A percentile compares a stretch with the other conserved stretches of the same genome.
Evolutionary conservation across 768 basidiomycete species (phyloP).

Genomic region (Tulasnella sp.): DNA sequence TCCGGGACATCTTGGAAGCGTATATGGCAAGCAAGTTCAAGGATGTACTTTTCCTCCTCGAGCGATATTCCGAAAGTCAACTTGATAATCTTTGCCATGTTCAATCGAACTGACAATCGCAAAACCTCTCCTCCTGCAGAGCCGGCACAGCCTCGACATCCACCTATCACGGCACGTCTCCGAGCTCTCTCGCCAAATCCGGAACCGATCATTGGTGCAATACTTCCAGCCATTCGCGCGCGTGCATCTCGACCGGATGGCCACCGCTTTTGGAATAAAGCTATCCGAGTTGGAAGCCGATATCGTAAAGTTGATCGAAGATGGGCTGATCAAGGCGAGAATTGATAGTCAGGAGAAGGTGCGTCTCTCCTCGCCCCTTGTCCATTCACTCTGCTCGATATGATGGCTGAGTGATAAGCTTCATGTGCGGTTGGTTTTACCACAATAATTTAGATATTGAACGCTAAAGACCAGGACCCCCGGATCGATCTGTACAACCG

Average conservation of each 20-base stretch:
- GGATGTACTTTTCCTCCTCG: constrained; percentile 61
- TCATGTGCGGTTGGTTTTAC: not conserved
- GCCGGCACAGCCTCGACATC: constrained; percentile 65
- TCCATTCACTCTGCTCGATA: too few relatives aligned
- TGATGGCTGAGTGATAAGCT: constrained; percentile 10
- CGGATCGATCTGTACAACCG: constrained; percentile 64
- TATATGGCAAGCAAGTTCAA: constrained; percentile 86
- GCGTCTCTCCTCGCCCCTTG: too few relatives aligned
- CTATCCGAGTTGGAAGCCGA: constrained; percentile 58
- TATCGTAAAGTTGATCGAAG: constrained; percentile 67
- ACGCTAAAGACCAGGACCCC: constrained; percentile 68
- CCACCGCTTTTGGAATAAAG: constrained; percentile 72
- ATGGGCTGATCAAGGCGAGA: constrained; percentile 64
- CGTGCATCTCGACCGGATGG: constrained; percentile 76
- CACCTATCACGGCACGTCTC: constrained; percentile 61
- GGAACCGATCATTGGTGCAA: constrained; percentile 64
- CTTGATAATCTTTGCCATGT: not conserved
- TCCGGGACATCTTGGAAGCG: constrained; percentile 74
- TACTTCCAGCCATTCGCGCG: constrained; percentile 88
- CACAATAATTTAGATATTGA: constrained; percentile 57
- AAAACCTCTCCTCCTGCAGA: constrained; percentile 32
- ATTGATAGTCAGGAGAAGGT: constrained; percentile 89
- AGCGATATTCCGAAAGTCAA: constrained; percentile 50
- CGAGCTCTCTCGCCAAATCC: constrained; percentile 56
- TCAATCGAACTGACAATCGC: constrained; percentile 1